Evolutionary conservation across 108 stramenopile genomes (phyloP).

Genomic region (Aurantiochytrium sp.): DNA sequence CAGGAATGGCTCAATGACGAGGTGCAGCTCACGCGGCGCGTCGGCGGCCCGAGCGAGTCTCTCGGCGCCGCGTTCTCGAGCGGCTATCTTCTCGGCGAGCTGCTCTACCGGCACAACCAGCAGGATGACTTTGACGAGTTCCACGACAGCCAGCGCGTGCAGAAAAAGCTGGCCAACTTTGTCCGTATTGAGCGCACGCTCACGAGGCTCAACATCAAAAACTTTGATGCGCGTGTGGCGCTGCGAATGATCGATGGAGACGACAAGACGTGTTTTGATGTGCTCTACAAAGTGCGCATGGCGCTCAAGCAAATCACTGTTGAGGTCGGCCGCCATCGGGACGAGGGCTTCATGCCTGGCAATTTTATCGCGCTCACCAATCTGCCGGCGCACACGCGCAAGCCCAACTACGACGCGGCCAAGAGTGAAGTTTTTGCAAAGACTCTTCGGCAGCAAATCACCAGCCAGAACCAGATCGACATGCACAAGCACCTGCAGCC

Average conservation of each 20-base stretch:
- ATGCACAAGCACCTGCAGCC: background rate
- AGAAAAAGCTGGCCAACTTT: constrained; percentile 30
- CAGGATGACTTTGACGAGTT: constrained; percentile 29
- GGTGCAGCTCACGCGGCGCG: constrained; percentile 22
- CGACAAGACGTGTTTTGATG: background rate
- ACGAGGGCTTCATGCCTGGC: background rate
- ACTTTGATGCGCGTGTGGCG: background rate
- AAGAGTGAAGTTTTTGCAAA: background rate
- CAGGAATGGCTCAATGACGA: constrained; percentile 37
- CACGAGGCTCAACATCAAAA: background rate
- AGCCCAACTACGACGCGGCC: background rate
- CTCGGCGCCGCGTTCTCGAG: background rate
- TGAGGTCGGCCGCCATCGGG: background rate
- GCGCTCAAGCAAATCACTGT: constrained; percentile 5
- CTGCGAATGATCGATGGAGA: background rate
- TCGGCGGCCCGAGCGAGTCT: background rate
- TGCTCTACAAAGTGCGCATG: background rate
- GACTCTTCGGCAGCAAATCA: background rate
- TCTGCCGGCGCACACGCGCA: background rate
- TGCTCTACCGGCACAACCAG: constrained; percentile 35
- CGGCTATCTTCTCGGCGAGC: constrained; percentile 36
- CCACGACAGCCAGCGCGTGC: background rate
- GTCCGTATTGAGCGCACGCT: background rate
- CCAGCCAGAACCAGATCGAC: background rate
- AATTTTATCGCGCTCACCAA: background rate